Evolutionary conservation across 345 rosid genomes (phyloP), one percentile per base, ranked within the genome.

Genomic region (Alliaria petiolata): DNA sequence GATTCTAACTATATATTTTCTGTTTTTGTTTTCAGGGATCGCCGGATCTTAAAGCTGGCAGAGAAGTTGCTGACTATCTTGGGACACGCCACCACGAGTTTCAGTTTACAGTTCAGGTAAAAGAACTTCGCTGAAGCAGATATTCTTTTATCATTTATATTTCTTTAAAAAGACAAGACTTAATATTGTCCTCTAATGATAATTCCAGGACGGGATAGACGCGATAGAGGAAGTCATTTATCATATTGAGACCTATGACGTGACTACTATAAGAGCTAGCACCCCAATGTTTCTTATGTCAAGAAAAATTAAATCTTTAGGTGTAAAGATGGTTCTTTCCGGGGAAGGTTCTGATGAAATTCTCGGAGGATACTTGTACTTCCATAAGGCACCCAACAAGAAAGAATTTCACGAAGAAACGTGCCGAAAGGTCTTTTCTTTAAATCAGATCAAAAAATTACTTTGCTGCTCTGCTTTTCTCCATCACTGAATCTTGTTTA

Each of bases 251-350:
- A 89, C 96, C 9, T 89, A 84, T 68, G 96, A 89, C 57, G 96
- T 89, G 79, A 89, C 96, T 7, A 89, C 92, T 8, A 54, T 89
- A 71, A 87, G 96, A 79, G 96, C 96, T 60, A 89, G 96, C 83
- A 87, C 92, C 40, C 96, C 96, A 6, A 89, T 89, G 96, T 89
- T 87, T 84, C 92, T 87, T 22, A 89, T 89, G 96, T 89, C 96
- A 3, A 81, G 92, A 69, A 89, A 89, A 79, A 89, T 89, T 58
- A 85, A 85, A 72, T 89, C 96, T 40, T 76, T 89, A 56, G 96
- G 96, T 65, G 96, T 89, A 49, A 89, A 89, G 76, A 89, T 89
- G 96, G 96, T 89, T 64, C 70, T 89, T 52, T 89, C 96, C 68
- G 96, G 96, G 43, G 96, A 89, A 79, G 92, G 96, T 40, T 89